Percentiles rank a stretch among this genome's conserved stretches.
Conservation (phyloP, 345 rosid species). For the Brassica napus region Da-Ae NC_063447.1:8735001-8735500, state of each 20-base stretch:
- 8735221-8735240: slow-evolving; percentile 23
- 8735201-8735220: slow-evolving; percentile 34
- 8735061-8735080: slow-evolving; percentile 29
- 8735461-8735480: slow-evolving; percentile 69
- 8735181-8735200: slow-evolving; percentile 17
- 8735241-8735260: slow-evolving; percentile 40
- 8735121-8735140: slow-evolving; percentile 49
- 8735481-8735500: slow-evolving; percentile 71
- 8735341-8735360: slow-evolving; percentile 79
- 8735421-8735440: slow-evolving; percentile 85
- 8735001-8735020: too few species aligned
- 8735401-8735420: slow-evolving; percentile 91
- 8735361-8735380: slow-evolving; percentile 89
- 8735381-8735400: slow-evolving; percentile 89
- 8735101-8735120: slow-evolving; percentile 42
- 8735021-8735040: too few species aligned
- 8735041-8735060: too few species aligned
- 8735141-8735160: slow-evolving; percentile 13
- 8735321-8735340: slow-evolving; percentile 93
- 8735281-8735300: slow-evolving; percentile 57
- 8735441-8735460: slow-evolving; percentile 76
- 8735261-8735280: slow-evolving; percentile 41
- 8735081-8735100: slow-evolving; percentile 23
- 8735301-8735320: slow-evolving; percentile 62
- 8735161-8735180: slow-evolving; percentile 59